Conservation (phyloP, 2,329 filamentous ascomycete genomes). For the Botrytis fragariae region DNA sequence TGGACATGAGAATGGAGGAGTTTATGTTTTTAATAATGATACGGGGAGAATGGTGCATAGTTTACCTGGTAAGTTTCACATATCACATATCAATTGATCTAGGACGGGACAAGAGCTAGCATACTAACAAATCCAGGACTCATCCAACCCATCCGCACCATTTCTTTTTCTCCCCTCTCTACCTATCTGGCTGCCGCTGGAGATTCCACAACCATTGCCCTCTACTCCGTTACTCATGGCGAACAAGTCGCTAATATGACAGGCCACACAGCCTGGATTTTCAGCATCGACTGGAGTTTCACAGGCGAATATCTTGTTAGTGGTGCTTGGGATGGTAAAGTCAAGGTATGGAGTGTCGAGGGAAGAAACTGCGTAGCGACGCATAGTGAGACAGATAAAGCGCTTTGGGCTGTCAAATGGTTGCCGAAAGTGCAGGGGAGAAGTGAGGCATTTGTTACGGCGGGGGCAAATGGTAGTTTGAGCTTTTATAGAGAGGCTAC, state of each 20-base stretch:
- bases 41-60: slow-evolving; percentile 83
- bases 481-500: slow-evolving; percentile 84
- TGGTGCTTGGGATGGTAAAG: slow-evolving; percentile 87
- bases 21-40: slow-evolving; percentile 95
- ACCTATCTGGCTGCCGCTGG: slow-evolving; percentile 86
- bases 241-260: slow-evolving; percentile 86
- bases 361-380: slow-evolving; percentile 83
- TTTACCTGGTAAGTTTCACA: slow-evolving; percentile 61
- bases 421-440: slow-evolving; percentile 61
- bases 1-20: slow-evolving; percentile 85
- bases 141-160: slow-evolving; percentile 78
- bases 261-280: slow-evolving; percentile 83
- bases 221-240: slow-evolving; percentile 90
- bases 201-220: slow-evolving; percentile 80
- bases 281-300: slow-evolving; percentile 87
- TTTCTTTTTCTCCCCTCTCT: slow-evolving; percentile 84
- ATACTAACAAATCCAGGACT: slow-evolving; percentile 56
- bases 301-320: slow-evolving; percentile 90
- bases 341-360: slow-evolving; percentile 93
- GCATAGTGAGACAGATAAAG: slow-evolving; percentile 84
- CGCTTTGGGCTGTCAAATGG: slow-evolving; percentile 83
- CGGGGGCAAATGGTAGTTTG: slow-evolving; percentile 71
- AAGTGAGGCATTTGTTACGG: slow-evolving; percentile 73
- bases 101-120: background rate
- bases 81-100: background rate